These are phyloP conservation scores for Aspergillus clavatus DNA, from an alignment of 2,329 filamentous ascomycete species.

Conservation along the genomic window DNA sequence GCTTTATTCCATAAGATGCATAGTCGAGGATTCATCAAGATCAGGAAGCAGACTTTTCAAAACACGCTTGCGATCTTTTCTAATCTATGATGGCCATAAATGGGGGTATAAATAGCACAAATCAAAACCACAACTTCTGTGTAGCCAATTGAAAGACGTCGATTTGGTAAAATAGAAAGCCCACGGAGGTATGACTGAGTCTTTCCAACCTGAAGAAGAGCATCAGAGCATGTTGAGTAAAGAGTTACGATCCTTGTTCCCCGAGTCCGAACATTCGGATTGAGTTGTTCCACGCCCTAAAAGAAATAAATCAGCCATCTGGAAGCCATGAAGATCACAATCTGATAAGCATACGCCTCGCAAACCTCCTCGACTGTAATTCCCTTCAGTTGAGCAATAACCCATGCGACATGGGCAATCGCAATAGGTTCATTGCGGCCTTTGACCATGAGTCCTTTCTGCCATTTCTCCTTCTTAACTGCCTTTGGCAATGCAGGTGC, in stretches of 20 bases:
- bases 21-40: not conserved
- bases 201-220: not conserved
- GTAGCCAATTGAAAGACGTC: not conserved
- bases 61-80: not conserved
- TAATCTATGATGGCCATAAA: not conserved
- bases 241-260: constrained; percentile 27
- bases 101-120: not conserved
- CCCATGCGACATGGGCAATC: constrained; percentile 81
- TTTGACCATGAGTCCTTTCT: constrained; percentile 82
- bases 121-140: not conserved
- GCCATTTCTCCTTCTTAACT: constrained; percentile 96
- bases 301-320: constrained; percentile 18
- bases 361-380: constrained; percentile 75
- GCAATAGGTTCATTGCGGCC: constrained; percentile 88
- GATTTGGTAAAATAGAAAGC: too few species aligned
- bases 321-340: not conserved
- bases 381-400: constrained; percentile 80
- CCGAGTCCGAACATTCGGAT: constrained; percentile 72
- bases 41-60: not conserved
- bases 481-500: constrained; percentile 69
- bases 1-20: not conserved
- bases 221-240: not conserved
- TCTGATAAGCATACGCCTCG: constrained; percentile 57
- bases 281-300: constrained; percentile 72
- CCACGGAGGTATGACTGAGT: not conserved